Base-by-base conservation (phyloP, 345 rosid genomes). In the Dimocarpus longan region DNA sequence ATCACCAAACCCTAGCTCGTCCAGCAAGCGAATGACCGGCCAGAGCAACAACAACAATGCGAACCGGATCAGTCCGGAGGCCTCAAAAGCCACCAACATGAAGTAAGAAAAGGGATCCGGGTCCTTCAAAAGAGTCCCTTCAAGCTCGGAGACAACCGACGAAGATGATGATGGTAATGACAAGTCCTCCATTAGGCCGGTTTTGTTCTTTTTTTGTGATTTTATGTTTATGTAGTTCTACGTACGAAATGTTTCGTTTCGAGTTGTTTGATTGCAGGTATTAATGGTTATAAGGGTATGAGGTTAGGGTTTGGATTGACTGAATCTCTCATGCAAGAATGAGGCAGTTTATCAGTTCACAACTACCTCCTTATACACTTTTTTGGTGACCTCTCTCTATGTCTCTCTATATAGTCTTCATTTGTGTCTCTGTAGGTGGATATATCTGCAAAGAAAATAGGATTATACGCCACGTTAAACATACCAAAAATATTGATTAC, bases 51-150 rank as follows among this genome's bases (percentile, higher is more conserved):
- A 64, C 81, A 95, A 21, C 65, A 85, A 21, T 6, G 85, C 84
- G 46, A 93, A 95, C n/a, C 98, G 95, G 37, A 93, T 21, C 63
- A 93, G 70, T 76, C 98, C 95, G 3, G 98, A 92, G 0, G 98
- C 91, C 80, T 95, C 98, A 24, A 95, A 95, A 39, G 97, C 97
- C 4, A 93, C 89, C 68, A 93, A 80, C 98, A 95, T 93, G 90
- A 92, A 95, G 89, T 93, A 95, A 1, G 91, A 90, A 80, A 95
- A 93, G 0, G 90, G 82, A 57, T 92, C 82, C 1, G 83, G 85
- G 81, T 90, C 89, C 76, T 84, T 90, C 73, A 95, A 19, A 21
- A 95, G 86, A 63, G 89, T 82, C 52, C 98, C 98, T 83, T 95
- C 98, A 7, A 93, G 86, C 78, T 92, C 95, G 3, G 95, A 89